A percentile compares a stretch with the other conserved stretches of the same genome.
Evolutionary conservation across 2,329 filamentous ascomycete genomes (phyloP).

Genomic region (Fusarium chlamydosporum): DNA sequence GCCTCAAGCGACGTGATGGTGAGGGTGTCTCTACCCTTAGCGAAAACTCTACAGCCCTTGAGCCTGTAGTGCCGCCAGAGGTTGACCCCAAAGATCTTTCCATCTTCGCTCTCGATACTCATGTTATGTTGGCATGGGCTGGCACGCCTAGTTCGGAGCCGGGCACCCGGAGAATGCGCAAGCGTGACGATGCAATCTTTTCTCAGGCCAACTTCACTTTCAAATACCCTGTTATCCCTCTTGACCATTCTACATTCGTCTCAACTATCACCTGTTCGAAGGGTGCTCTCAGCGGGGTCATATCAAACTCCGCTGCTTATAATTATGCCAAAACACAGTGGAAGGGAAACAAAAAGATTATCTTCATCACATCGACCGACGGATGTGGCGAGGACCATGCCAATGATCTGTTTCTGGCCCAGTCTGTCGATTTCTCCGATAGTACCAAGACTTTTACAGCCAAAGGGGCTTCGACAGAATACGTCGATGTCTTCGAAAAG

Average conservation of each 20-base stretch:
- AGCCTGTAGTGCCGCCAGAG: constrained; percentile 29
- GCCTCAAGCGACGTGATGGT: constrained; percentile 3
- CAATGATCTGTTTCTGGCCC: constrained; percentile 25
- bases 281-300: background rate
- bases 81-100: constrained; percentile 20
- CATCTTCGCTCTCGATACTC: constrained; percentile 1
- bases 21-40: background rate
- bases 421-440: constrained; percentile 9
- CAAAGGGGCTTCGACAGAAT: background rate
- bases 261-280: constrained; percentile 4
- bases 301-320: constrained; percentile 10
- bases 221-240: constrained; percentile 19
- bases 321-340: constrained; percentile 27
- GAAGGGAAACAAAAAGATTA: constrained; percentile 6
- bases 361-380: constrained; percentile 29
- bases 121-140: constrained; percentile 28
- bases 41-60: constrained; percentile 9
- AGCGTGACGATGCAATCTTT: constrained; percentile 25
- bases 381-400: constrained; percentile 21
- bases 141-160: constrained; percentile 8
- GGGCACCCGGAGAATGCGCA: background rate
- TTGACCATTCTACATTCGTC: constrained; percentile 25
- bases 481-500: background rate
- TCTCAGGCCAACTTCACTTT: constrained; percentile 35
- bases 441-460: constrained; percentile 13